Base-by-base conservation (phyloP, 2,329 filamentous ascomycete species). In the Calonectria hawksworthii region DNA sequence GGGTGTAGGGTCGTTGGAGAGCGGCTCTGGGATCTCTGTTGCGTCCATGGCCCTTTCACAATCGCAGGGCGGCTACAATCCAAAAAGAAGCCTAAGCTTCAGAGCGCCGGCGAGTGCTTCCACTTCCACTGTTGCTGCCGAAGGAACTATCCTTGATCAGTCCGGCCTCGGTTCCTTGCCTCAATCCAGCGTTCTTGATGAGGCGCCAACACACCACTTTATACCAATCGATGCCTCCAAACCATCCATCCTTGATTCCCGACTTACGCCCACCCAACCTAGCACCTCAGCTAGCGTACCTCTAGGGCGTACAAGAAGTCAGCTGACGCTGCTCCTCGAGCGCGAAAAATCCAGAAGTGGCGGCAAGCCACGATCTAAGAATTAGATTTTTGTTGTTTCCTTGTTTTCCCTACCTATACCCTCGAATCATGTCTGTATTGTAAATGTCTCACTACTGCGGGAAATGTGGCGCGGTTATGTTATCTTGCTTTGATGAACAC, bases 241-340 rank as follows among this genome's bases (percentile, higher is more conserved):
- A 10, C 76, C 80, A 4, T 84, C 82, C 16, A 76, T 84, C 23
- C 79, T 83, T 10, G 84, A 85, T 32, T 84, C 86, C 11, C 80
- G 84, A 28, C 87, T 90, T 71, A 86, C 85, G 6, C 90, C 90
- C 30, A 91, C 89, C 0, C 87, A 86, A 70, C 89, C 89, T 6
- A 89, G 85, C 54, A 82, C 85, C 14, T 84, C 86, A 18, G 83
- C 87, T 32, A 83, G 83, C 18, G 85, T 90, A 10, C 89, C 88
- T 5, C 84, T 92, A 64, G 90, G 86, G n/a, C 86, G 90, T 72
- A 90, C 90, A n/a, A 91, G 89, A 82, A 92, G 91, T 78, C 90
- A 93, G 80, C 84, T 93, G 34, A 89, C 89, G 13, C 83, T 93
- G 5, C 84, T 93, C 1, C 84, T 93, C 26, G 89, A 92, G 77